Percentiles rank a stretch among this genome's conserved stretches.
These are phyloP conservation scores for Penicillium lagena DNA, from an alignment of 495 filamentous ascomycete species.

Conservation along the genomic window DNA sequence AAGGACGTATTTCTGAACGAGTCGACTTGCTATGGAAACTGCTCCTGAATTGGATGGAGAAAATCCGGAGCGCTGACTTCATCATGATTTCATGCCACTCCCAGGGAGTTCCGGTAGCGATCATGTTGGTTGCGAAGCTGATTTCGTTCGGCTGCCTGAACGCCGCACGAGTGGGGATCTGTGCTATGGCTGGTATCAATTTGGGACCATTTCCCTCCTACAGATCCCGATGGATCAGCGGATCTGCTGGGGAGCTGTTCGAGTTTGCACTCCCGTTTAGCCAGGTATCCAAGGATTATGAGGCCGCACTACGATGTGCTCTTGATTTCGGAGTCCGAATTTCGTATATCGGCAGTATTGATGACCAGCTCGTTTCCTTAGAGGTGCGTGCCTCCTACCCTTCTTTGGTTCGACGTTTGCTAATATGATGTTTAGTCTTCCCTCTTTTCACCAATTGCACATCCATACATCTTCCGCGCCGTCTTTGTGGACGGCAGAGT, in stretches of 20 bases:
- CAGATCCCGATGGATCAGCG: conserved; percentile 75
- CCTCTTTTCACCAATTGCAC: conserved; percentile 70
- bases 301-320: conserved; percentile 62
- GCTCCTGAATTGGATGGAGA: conserved; percentile 88
- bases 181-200: conserved; percentile 94
- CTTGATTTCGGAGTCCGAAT: conserved; percentile 75
- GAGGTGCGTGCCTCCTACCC: conserved; percentile 47
- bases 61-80: conserved; percentile 80
- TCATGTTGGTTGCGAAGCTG: conserved; percentile 90
- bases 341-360: conserved; percentile 84
- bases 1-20: conserved; percentile 87
- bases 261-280: conserved; percentile 79
- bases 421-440: conserved; percentile 56
- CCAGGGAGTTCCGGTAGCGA: conserved; percentile 87
- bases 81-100: conserved; percentile 88
- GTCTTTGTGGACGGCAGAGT: conserved; percentile 93
- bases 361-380: conserved; percentile 90
- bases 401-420: not conserved
- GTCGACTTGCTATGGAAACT: conserved; percentile 92
- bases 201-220: conserved; percentile 86
- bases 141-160: conserved; percentile 72
- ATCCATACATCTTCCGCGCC: conserved; percentile 88
- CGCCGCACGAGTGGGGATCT: conserved; percentile 66
- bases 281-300: conserved; percentile 74
- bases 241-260: conserved; percentile 85